Conservation (phyloP, 75 land plant genomes). For the Pinus albicaulis region DNA sequence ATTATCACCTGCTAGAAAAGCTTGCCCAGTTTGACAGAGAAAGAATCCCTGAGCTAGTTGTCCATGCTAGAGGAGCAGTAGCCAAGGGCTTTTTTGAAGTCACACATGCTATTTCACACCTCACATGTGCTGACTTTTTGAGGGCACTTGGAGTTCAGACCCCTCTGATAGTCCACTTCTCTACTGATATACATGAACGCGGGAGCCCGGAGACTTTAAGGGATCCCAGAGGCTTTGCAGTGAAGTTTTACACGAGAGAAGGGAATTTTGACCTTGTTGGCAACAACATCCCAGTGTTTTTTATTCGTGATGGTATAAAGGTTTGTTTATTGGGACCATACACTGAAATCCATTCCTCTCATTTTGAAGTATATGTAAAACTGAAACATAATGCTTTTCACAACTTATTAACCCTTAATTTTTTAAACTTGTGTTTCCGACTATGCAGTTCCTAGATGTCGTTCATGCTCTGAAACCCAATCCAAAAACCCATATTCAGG, state of each 20-base stretch:
- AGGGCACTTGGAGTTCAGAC: conserved; percentile 50
- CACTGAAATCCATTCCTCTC: too few species aligned
- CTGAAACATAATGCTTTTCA: too few species aligned
- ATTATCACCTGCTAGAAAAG: conserved; percentile 52
- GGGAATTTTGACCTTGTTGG: conserved; percentile 50
- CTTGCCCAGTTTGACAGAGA: conserved; percentile 44
- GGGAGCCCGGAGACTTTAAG: conserved; percentile 51
- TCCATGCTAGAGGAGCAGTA: conserved; percentile 44
- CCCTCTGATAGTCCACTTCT: conserved; percentile 40
- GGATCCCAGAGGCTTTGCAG: conserved; percentile 44
- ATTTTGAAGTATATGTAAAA: too few species aligned
- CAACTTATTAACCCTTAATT: too few species aligned
- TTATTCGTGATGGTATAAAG: conserved; percentile 41
- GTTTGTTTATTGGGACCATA: neutral
- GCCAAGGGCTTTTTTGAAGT: conserved; percentile 61
- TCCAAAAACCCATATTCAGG: conserved; percentile 46
- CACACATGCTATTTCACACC: conserved; percentile 42
- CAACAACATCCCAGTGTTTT: conserved; percentile 61
- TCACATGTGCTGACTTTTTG: conserved; percentile 47
- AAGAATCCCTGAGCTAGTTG: conserved; percentile 49
- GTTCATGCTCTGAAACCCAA: conserved; percentile 55
- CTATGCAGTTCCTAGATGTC: conserved; percentile 49
- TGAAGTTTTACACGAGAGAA: conserved; percentile 43
- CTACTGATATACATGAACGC: conserved; percentile 46
- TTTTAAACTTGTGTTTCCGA: too few species aligned